These are phyloP conservation scores for Telfairia occidentalis DNA, from an alignment of 331 rosid genomes.

Conservation along the genomic window DNA sequence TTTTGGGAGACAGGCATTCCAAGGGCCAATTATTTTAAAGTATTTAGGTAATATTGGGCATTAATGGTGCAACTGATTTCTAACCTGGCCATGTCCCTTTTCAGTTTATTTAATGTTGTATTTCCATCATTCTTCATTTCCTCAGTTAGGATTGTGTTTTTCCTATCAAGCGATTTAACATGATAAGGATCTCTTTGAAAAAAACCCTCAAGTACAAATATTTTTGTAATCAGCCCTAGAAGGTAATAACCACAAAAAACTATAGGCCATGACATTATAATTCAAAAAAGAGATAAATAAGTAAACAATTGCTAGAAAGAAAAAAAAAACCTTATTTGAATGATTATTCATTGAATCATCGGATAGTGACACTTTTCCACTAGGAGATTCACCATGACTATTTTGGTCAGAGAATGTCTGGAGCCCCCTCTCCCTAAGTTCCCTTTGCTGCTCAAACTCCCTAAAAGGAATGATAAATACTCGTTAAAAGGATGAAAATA, in stretches of 20 bases:
- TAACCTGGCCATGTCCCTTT: neutral
- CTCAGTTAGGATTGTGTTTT: neutral
- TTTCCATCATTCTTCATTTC: neutral
- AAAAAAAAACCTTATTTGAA: slow-evolving; percentile 52
- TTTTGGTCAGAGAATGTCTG: slow-evolving; percentile 61
- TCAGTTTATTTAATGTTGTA: neutral
- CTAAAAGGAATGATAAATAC: slow-evolving; percentile 39
- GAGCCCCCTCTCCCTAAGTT: slow-evolving; percentile 86
- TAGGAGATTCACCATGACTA: slow-evolving; percentile 47
- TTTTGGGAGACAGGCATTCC: neutral
- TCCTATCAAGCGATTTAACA: neutral
- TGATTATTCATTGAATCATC: slow-evolving; percentile 54
- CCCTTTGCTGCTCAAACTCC: slow-evolving; percentile 99
- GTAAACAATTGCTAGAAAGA: neutral
- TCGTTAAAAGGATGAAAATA: slow-evolving; percentile 21
- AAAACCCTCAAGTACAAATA: neutral
- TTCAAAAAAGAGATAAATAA: neutral
- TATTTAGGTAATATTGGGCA: neutral
- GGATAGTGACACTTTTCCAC: slow-evolving; percentile 48
- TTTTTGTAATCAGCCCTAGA: neutral
- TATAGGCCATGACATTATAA: neutral
- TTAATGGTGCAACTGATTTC: neutral
- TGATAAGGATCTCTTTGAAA: neutral
- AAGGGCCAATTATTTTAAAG: neutral
- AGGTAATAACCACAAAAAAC: neutral